Base-by-base conservation (phyloP, 192 early-diverging fungal species). In the Backusella tarrabulga region DNA sequence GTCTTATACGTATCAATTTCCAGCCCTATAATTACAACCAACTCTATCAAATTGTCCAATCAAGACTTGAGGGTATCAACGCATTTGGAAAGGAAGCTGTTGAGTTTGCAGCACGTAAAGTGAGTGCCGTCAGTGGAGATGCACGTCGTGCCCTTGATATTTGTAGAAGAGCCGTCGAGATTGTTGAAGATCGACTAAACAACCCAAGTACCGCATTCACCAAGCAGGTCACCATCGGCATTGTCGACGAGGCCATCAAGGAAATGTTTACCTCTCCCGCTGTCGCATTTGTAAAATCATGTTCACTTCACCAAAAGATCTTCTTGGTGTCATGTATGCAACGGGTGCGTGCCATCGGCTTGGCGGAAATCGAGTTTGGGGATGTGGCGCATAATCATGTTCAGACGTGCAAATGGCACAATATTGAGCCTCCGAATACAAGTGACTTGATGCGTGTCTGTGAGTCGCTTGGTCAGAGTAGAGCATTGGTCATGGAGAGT, bases 141-240 rank as follows among this genome's bases (percentile, higher is more conserved):
- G 98, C 98, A 23, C 87, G 98, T 36, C 86, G 97, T 17, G 96
- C 96, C 2, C 86, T 99, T 42, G 97, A 98, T 81, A 96, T 99
- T 52, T 98, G 97, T 83, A 89, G 93, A 34, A 83, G 92, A 9
- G 91, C 93, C 0, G 90, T 93, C 1, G 93, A 93, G 76, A 89
- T 95, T 72, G 88, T 90, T 6, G 93, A 93, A 81, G 77, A 79
- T 19, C 68, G 76, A 52, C 8, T 63, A 26, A 70, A 85, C 34
- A 42, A 26, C 14, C n/a, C 34, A 50, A 76, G 76, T 40, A 68
- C 76, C 63, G 76, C 71, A 15, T 63, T 11, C 9, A 12, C 56
- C 26, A 29, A 74, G 1, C 84, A 88, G 71, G 90, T 93, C 7
- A 92, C 91, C 1, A 91, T 92, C 80, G 81, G 83, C 44, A 88